A percentile compares a stretch with the other conserved stretches of the same genome.
These are phyloP conservation scores for Apiotrichum porosum DNA, from an alignment of 1,284 basidiomycete species.

Conservation along the genomic window DNA sequence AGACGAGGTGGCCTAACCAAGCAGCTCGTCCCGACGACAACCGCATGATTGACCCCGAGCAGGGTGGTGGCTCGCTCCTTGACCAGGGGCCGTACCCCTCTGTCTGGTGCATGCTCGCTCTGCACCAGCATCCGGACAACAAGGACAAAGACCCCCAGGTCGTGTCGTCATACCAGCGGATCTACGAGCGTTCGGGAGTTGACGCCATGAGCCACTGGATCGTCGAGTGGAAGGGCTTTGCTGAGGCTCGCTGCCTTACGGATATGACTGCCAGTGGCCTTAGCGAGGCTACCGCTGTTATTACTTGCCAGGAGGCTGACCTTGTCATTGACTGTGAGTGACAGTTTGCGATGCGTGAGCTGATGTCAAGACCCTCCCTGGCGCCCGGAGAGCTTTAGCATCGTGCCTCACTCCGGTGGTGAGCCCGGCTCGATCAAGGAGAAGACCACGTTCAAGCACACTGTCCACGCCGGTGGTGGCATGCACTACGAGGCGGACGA, in stretches of 20 bases:
- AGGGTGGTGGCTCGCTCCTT: slow-evolving; percentile 79
- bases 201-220: slow-evolving; percentile 73
- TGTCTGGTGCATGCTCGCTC: slow-evolving; percentile 71
- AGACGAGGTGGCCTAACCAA: not conserved
- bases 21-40: slow-evolving; percentile 48
- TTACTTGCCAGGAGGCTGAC: slow-evolving; percentile 41
- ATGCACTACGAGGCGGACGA: slow-evolving; percentile 55
- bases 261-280: slow-evolving; percentile 28
- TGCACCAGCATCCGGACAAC: slow-evolving; percentile 68
- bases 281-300: slow-evolving; percentile 23
- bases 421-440: slow-evolving; percentile 47
- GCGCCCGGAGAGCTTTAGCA: slow-evolving; percentile 26
- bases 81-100: slow-evolving; percentile 80
- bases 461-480: slow-evolving; percentile 52
- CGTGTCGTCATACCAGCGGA: slow-evolving; percentile 44
- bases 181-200: slow-evolving; percentile 66
- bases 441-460: slow-evolving; percentile 53
- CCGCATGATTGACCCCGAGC: slow-evolving; percentile 69
- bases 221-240: slow-evolving; percentile 59
- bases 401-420: slow-evolving; percentile 51
- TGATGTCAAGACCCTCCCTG: slow-evolving; percentile 27
- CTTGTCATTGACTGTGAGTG: slow-evolving; percentile 36
- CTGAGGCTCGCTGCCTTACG: slow-evolving; percentile 31
- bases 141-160: slow-evolving; percentile 58
- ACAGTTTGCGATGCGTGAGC: not conserved